Evolutionary conservation across 2,329 filamentous ascomycete genomes (phyloP).

Genomic region (Parascedosporium putredinis): DNA sequence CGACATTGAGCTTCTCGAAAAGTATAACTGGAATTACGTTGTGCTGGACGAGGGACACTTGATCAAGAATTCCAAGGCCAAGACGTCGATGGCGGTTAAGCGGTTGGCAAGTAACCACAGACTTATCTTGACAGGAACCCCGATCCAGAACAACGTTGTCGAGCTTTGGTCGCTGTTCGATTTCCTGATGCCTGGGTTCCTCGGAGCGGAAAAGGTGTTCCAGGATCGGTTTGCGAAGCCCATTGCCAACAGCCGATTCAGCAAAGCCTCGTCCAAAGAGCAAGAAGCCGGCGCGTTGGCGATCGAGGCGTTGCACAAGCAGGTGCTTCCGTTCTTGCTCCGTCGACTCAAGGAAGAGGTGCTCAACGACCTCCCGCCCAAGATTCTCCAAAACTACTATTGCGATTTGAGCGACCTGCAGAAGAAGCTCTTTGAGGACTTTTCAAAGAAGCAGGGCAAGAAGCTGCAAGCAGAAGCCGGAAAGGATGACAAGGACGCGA

Average conservation of each 20-base stretch:
- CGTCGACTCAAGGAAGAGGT: conserved; percentile 97
- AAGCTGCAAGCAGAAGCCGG: conserved; percentile 76
- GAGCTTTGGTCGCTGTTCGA: conserved; percentile 98
- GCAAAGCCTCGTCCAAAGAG: conserved; percentile 95
- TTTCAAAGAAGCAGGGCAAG: conserved; percentile 86
- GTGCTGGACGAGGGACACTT: conserved; percentile 95
- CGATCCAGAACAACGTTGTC: conserved; percentile 94
- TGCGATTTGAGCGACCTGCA: conserved; percentile 94
- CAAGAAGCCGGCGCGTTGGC: conserved; percentile 93
- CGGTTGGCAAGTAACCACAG: conserved; percentile 82
- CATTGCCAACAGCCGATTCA: conserved; percentile 86
- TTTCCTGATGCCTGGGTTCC: conserved; percentile 97
- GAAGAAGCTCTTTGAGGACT: conserved; percentile 91
- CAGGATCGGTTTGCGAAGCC: conserved; percentile 90
- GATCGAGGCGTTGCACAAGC: conserved; percentile 97
- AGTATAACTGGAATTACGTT: conserved; percentile 92
- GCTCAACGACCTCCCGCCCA: conserved; percentile 87
- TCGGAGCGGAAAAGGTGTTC: conserved; percentile 92
- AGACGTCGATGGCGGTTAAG: conserved; percentile 90
- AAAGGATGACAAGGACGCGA: conserved; percentile 80
- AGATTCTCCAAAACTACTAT: conserved; percentile 99
- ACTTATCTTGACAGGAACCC: conserved; percentile 90
- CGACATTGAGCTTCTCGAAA: conserved; percentile 73
- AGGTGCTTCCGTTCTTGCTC: conserved; percentile 91
- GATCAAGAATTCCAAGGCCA: conserved; percentile 97